phyloP scores from a whole-genome alignment of 306 rosid genomes.

The Quercus glauca region DNA sequence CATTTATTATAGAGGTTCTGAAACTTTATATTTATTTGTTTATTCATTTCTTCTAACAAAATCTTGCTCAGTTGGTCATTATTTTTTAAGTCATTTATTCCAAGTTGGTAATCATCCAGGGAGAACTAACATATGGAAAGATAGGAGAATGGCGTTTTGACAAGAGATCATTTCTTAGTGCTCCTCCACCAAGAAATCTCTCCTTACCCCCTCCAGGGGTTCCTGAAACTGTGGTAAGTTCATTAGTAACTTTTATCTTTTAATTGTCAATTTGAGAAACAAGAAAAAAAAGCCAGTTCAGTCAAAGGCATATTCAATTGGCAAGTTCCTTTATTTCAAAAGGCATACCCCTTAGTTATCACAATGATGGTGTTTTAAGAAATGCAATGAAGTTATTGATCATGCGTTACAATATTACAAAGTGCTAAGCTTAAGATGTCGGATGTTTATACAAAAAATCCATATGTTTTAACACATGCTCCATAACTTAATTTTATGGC shows the following conservation, averaged over 20 bases:
- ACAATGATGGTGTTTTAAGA: neutral
- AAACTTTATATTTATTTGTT: neutral
- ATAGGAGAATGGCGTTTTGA: conserved; percentile 94
- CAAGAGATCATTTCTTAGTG: conserved; percentile 78
- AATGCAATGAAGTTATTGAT: neutral
- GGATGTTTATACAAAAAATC: neutral
- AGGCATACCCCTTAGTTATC: neutral
- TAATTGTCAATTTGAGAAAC: neutral
- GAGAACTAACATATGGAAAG: conserved; percentile 75
- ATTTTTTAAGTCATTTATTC: conserved; percentile 3
- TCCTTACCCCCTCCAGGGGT: conserved; percentile 89
- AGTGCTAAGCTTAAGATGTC: neutral
- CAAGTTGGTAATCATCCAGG: conserved; percentile 38
- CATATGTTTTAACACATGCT: neutral
- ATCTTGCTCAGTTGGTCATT: conserved; percentile 1
- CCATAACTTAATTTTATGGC: neutral
- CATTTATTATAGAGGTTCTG: neutral
- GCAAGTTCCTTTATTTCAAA: neutral
- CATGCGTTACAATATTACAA: neutral
- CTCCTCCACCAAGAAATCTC: conserved; percentile 82
- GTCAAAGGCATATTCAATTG: neutral
- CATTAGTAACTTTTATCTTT: neutral
- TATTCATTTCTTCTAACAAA: neutral
- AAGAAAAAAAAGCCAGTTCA: conserved; percentile 5
- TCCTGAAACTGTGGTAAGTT: conserved; percentile 93